These are phyloP conservation scores for Albatrellus ellisii DNA, from an alignment of 768 basidiomycete genomes.

Conservation along the genomic window DNA sequence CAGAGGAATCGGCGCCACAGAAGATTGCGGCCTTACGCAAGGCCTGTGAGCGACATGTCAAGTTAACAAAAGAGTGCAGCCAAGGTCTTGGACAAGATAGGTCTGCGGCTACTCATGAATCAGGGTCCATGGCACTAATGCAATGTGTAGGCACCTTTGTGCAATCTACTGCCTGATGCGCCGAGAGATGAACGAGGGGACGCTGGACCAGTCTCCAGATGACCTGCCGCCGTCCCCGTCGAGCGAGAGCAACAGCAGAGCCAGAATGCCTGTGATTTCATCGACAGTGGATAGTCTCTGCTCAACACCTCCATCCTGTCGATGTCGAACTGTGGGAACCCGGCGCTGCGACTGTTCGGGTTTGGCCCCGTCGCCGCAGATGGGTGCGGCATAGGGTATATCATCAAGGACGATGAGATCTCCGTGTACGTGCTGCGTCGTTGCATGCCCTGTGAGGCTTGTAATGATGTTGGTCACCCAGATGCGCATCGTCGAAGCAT, in stretches of 20 bases:
- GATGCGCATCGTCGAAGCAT: slow-evolving; percentile 89
- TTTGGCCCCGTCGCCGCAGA: slow-evolving; percentile 96
- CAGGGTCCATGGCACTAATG: too few species aligned
- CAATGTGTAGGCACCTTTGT: too few species aligned
- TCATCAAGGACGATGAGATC: slow-evolving; percentile 92
- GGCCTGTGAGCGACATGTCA: slow-evolving; percentile 78
- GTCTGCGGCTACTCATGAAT: too few species aligned
- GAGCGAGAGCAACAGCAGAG: slow-evolving; percentile 20
- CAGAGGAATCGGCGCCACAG: slow-evolving; percentile 50
- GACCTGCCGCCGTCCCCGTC: slow-evolving; percentile 13
- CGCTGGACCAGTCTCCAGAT: slow-evolving; percentile 15
- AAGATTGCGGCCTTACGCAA: slow-evolving; percentile 67
- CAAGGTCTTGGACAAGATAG: slow-evolving; percentile 89
- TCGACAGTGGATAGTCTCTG: slow-evolving; percentile 71
- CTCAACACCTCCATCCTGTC: slow-evolving; percentile 83
- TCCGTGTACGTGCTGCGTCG: slow-evolving; percentile 55
- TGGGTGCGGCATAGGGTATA: slow-evolving; percentile 95
- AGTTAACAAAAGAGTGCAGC: slow-evolving; percentile 79
- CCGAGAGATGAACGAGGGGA: slow-evolving; percentile 41
- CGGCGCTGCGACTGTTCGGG: slow-evolving; percentile 81
- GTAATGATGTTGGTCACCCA: slow-evolving; percentile 16
- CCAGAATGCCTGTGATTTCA: slow-evolving; percentile 67
- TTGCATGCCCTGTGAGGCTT: background rate
- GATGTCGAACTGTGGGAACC: slow-evolving; percentile 97
- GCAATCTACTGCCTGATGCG: slow-evolving; percentile 88